Conservation (phyloP, 495 filamentous ascomycete genomes). For the Aeminium ludgeri region DNA sequence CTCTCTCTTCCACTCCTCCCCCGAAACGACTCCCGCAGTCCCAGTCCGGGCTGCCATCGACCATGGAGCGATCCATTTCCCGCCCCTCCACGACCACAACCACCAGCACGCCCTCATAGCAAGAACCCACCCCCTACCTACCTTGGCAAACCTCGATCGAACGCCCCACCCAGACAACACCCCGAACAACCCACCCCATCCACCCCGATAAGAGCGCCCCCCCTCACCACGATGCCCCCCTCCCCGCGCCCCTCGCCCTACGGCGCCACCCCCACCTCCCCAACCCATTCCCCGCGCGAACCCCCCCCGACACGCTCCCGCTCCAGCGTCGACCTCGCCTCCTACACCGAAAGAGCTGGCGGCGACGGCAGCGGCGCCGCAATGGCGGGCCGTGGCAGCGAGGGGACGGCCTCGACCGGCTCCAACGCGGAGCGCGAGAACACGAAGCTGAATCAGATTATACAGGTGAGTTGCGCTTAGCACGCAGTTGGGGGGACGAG, state of each 20-base stretch:
- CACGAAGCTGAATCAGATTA: conserved; percentile 67
- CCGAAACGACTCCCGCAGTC: not conserved
- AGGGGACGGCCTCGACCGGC: not conserved
- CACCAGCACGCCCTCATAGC: not conserved
- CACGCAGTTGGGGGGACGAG: not conserved
- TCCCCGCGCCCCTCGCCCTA: conserved; percentile 54
- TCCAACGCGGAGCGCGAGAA: conserved; percentile 12
- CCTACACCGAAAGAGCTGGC: conserved; percentile 15
- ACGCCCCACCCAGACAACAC: too few species aligned
- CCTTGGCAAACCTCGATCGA: not conserved
- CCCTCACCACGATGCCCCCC: conserved; percentile 51
- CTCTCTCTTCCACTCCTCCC: not conserved
- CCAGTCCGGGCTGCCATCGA: not conserved
- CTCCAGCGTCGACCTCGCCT: conserved; percentile 14
- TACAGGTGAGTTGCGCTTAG: conserved; percentile 46
- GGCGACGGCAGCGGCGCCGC: conserved; percentile 3
- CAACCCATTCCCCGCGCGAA: conserved; percentile 55
- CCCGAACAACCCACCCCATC: too few species aligned
- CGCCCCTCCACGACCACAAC: not conserved
- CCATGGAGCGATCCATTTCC: conserved; percentile 1
- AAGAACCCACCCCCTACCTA: not conserved
- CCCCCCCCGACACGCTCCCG: conserved; percentile 13
- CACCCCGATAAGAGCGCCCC: too few species aligned
- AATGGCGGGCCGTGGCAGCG: not conserved
- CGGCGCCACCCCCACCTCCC: conserved; percentile 46